Conservation (phyloP, 169 alveolate genomes). For the Cryptosporidium meleagridis region DNA sequence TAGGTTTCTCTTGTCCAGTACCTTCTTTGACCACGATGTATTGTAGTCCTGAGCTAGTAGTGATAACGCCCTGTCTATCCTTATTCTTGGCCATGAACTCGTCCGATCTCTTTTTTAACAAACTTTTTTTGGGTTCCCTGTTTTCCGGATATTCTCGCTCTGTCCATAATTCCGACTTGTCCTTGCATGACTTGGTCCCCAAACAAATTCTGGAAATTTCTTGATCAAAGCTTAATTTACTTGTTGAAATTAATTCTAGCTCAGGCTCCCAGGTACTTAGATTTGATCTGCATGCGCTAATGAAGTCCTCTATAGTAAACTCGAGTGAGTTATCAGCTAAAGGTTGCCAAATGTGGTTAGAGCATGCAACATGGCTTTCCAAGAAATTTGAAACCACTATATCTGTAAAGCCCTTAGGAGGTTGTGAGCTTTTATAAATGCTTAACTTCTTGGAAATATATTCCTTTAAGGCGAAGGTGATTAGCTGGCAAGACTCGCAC, state of each 20-base stretch:
- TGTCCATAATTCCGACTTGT: slow-evolving; percentile 24
- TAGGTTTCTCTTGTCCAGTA: slow-evolving; percentile 25
- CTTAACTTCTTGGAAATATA: slow-evolving; percentile 8
- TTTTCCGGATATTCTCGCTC: slow-evolving; percentile 54
- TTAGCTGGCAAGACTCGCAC: slow-evolving; percentile 68
- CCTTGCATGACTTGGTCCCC: neutral
- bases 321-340: slow-evolving; percentile 51
- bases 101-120: slow-evolving; percentile 43
- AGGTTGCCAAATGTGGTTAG: slow-evolving; percentile 69
- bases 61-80: slow-evolving; percentile 14
- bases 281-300: slow-evolving; percentile 37
- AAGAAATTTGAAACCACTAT: slow-evolving; percentile 39
- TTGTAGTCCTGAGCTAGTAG: slow-evolving; percentile 53
- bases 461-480: slow-evolving; percentile 38
- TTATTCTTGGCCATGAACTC: slow-evolving; percentile 41
- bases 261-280: slow-evolving; percentile 24
- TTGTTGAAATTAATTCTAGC: slow-evolving; percentile 7
- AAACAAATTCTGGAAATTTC: slow-evolving; percentile 35
- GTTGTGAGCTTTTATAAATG: slow-evolving; percentile 33
- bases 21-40: slow-evolving; percentile 34
- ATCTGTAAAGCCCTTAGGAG: slow-evolving; percentile 70
- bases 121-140: slow-evolving; percentile 37
- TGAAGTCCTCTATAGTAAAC: slow-evolving; percentile 54
- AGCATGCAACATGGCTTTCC: slow-evolving; percentile 70
- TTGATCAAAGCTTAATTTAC: slow-evolving; percentile 4